Base-by-base conservation (phyloP, 441 rosid genomes). In the Erodium trifolium region DNA sequence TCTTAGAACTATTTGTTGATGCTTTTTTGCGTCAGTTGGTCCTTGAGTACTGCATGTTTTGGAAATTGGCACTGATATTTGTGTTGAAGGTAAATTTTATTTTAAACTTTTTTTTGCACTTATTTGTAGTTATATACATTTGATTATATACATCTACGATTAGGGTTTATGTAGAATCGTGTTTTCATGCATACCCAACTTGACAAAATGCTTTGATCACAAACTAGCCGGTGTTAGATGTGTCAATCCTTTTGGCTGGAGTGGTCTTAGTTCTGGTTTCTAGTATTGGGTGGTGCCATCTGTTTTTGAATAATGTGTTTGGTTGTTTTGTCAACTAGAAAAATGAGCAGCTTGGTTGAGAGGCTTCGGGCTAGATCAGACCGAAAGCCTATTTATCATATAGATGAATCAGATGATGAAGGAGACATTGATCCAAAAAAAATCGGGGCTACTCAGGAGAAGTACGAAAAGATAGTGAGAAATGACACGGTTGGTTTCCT, bases 311-410 rank as follows among this genome's bases (percentile, higher is more conserved):
- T 41, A 34, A 13, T 13, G 5, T 45, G 19, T 51, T n/a, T n/a
- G 17, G 66, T 68, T 62, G 39, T 55, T 60, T 57, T 57, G 41
- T 70, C 70, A 75, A 75, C 78, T 85, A 90, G 94, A 81, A 82
- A 16, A 29, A 94, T 95, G 99, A 95, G 97, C 83, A 95, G 99
- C 85, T 84, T 95, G 79, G 98, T 86, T 49, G 99, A 94, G 87
- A 84, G 98, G 87, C 92, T 95, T 16, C 94, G 98, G 13, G 83
- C 81, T 23, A 23, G 27, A 23, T 23, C 27, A 23, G 27, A 23
- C 27, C 27, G 27, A 23, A 23, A 23, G 27, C 27, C 27, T 23
- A 23, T 23, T 23, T 23, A 23, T 23, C 27, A 81, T 79, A 70
- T 92, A 27, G 98, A 90, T 81, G 98, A 95, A 35, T 95, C 98